These are phyloP conservation scores for Aureobasidium sp. DNA, from an alignment of 2,329 filamentous ascomycete species.

Conservation along the genomic window DNA sequence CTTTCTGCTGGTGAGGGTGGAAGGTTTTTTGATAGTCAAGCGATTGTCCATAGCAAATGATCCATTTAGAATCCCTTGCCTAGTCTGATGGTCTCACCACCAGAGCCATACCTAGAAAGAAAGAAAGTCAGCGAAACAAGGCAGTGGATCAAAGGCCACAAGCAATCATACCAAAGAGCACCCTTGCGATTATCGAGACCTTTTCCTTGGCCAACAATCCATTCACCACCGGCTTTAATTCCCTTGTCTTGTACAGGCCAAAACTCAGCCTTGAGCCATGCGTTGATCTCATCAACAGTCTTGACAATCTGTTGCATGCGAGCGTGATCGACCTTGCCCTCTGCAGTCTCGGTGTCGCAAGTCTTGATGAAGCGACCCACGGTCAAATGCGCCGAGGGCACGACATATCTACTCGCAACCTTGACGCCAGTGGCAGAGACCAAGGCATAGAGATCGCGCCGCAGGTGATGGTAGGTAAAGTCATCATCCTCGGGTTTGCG, in stretches of 20 bases:
- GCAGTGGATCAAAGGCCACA: background rate
- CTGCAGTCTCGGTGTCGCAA: constrained; percentile 44
- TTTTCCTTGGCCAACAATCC: constrained; percentile 78
- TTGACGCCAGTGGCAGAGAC: constrained; percentile 54
- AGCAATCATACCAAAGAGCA: constrained; percentile 60
- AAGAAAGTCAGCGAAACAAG: background rate
- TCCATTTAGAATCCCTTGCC: constrained; percentile 39
- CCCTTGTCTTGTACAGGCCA: constrained; percentile 49
- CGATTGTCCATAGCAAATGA: too few relatives aligned
- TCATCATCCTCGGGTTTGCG: constrained; percentile 44
- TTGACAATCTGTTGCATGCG: constrained; percentile 57
- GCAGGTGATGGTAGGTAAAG: constrained; percentile 87
- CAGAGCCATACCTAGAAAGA: constrained; percentile 40
- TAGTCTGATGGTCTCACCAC: constrained; percentile 57
- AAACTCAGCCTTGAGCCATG: constrained; percentile 59
- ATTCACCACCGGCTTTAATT: constrained; percentile 54
- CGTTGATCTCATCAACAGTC: constrained; percentile 67
- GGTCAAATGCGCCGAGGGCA: constrained; percentile 84
- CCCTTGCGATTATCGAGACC: constrained; percentile 71
- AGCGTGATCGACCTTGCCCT: constrained; percentile 37
- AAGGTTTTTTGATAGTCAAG: too few relatives aligned
- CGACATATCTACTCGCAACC: constrained; percentile 72
- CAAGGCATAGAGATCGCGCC: constrained; percentile 63
- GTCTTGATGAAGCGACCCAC: constrained; percentile 69
- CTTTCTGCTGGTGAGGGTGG: too few relatives aligned